Evolutionary conservation across 2,329 filamentous ascomycete species (phyloP).

Genomic region (Boeremia exigua): DNA sequence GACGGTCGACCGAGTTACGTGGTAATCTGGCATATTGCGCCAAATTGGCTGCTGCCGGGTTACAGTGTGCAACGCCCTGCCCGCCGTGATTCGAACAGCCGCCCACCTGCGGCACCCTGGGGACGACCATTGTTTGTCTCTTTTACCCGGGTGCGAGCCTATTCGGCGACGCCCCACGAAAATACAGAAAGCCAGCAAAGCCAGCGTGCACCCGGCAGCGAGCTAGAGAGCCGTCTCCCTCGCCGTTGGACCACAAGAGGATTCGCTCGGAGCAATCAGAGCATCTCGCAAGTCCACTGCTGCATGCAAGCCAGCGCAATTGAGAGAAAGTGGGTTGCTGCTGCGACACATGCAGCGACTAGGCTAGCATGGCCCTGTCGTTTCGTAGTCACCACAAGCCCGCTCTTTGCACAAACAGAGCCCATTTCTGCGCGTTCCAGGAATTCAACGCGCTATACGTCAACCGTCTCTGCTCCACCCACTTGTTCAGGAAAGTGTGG

Average conservation of each 20-base stretch:
- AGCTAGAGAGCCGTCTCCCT: slow-evolving; percentile 20
- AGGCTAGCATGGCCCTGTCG: slow-evolving; percentile 26
- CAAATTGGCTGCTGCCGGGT: slow-evolving; percentile 31
- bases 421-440: slow-evolving; percentile 21
- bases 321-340: slow-evolving; percentile 26
- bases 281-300: slow-evolving; percentile 21
- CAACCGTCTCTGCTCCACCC: slow-evolving; percentile 21
- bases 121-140: slow-evolving; percentile 37
- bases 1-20: slow-evolving; percentile 37
- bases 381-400: slow-evolving; percentile 21
- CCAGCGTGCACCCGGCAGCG: slow-evolving; percentile 15
- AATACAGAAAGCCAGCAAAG: slow-evolving; percentile 36
- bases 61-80: slow-evolving; percentile 41
- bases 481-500: slow-evolving; percentile 27
- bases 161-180: slow-evolving; percentile 40
- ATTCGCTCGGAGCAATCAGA: slow-evolving; percentile 21
- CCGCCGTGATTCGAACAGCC: slow-evolving; percentile 21
- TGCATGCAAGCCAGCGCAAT: slow-evolving; percentile 30
- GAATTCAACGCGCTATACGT: slow-evolving; percentile 27
- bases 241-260: slow-evolving; percentile 27
- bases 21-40: slow-evolving; percentile 42
- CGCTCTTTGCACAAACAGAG: slow-evolving; percentile 22
- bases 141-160: slow-evolving; percentile 43
- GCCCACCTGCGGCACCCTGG: slow-evolving; percentile 39
- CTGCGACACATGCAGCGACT: slow-evolving; percentile 31